Evolutionary conservation across 139 green algal genomes (phyloP).

Genomic region (Chlamydomonas schloesseri): DNA sequence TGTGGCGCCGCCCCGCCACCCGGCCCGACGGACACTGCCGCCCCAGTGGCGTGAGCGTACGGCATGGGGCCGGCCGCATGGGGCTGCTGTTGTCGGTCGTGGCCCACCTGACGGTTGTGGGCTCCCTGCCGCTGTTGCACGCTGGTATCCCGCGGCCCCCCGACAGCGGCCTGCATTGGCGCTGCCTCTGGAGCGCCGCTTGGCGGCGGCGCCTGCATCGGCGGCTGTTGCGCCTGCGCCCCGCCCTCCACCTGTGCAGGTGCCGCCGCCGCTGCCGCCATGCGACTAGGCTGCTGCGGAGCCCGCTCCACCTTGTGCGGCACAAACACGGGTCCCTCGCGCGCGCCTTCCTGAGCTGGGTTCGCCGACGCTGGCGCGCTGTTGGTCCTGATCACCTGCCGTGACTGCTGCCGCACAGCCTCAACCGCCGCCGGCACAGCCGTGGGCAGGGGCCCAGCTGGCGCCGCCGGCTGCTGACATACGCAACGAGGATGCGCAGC

Average conservation of each 20-base stretch:
- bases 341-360: conserved; percentile 24
- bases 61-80: background rate
- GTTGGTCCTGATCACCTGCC: conserved; percentile 33
- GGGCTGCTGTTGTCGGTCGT: conserved; percentile 4
- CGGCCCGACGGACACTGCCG: background rate
- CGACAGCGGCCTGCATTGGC: too few relatives aligned
- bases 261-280: background rate
- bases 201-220: too few relatives aligned
- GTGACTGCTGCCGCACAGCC: conserved; percentile 24
- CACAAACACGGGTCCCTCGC: background rate
- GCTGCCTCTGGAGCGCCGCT: too few relatives aligned
- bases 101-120: background rate
- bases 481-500: background rate
- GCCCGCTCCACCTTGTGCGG: conserved; percentile 13
- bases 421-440: conserved; percentile 40
- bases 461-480: conserved; percentile 30
- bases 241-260: too few relatives aligned
- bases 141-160: too few relatives aligned
- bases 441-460: conserved; percentile 27
- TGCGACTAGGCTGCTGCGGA: conserved; percentile 21
- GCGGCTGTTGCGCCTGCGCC: background rate
- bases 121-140: background rate
- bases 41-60: background rate
- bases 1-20: too few relatives aligned
- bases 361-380: conserved; percentile 26